Evolutionary conservation across 805 yeast species (phyloP), one percentile per base, ranked within the genome.

Genomic region (Yamadazyma takamatsuzukensis): DNA sequence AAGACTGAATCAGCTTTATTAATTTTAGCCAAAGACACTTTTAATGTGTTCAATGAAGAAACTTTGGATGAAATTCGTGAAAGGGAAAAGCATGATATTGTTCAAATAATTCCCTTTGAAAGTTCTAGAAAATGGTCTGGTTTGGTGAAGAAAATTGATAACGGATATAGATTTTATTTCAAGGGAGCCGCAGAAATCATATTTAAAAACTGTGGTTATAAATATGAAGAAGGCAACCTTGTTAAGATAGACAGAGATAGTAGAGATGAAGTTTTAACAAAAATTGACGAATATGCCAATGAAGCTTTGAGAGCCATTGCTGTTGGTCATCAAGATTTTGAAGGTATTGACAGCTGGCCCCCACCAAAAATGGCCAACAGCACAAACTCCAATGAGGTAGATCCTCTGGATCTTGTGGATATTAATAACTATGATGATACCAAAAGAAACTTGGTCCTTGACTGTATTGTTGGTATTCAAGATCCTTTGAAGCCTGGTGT

Each of bases 101-200:
- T 72, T 2, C 94, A 86, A 57, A 64, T 76, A 4, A 76, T 89
- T 35, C 96, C 98, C 1, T 93, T 93, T 54, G 97, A 93, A 62
- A 84, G 95, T 38, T 70, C 85, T 3, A 72, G 95, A 49, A 93
- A 93, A 64, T 93, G 95, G 90, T 86, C 95, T 49, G 95, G 93
- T 26, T 60, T 87, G 14, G 80, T 88, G 5, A 70, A 81, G 32
- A 68, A 70, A 33, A 56, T 62, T 10, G 68, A 69, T 7, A 67
- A 56, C 31, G 67, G 67, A 1, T 81, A 59, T 54, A 71, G 93
- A 36, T 63, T 87, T 33, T 80, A 74, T 42, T 64, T 85, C 37
- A 93, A 93, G 63, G 98, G 99, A 42, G 98, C 98, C 1, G 89
- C 97, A 1, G 99, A 93, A 60, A 74, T 93, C 39, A 72, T 93